Evolutionary conservation across 331 rosid species (phyloP).

Genomic region (Phaseolus coccineus): DNA sequence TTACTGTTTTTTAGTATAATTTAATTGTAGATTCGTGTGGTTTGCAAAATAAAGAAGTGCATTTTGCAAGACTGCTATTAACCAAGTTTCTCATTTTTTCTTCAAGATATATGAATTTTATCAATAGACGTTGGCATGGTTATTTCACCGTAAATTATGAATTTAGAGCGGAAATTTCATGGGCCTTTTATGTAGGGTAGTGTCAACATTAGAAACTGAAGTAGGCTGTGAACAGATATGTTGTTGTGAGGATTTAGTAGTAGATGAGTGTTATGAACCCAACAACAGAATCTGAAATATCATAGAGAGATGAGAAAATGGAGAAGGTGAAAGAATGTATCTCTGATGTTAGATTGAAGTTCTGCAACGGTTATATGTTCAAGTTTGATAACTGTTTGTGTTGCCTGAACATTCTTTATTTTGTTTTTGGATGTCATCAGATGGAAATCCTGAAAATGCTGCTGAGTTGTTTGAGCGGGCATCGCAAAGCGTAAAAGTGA

Average conservation of each 20-base stretch:
- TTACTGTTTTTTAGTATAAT: not conserved
- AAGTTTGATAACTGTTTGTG: slow-evolving; percentile 21
- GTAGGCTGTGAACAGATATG: not conserved
- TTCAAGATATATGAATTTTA: not conserved
- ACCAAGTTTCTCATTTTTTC: not conserved
- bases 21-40: not conserved
- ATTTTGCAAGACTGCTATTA: slow-evolving; percentile 14
- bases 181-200: not conserved
- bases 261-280: slow-evolving; percentile 3
- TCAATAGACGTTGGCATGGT: not conserved
- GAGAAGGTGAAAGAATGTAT: not conserved
- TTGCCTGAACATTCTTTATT: slow-evolving; percentile 35
- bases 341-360: not conserved
- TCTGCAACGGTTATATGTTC: slow-evolving; percentile 22
- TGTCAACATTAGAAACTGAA: slow-evolving; percentile 1
- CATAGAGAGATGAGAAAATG: not conserved
- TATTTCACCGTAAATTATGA: not conserved
- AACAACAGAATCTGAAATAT: not conserved
- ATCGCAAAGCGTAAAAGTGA: slow-evolving; percentile 76
- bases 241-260: not conserved
- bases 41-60: not conserved
- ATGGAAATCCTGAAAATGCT: slow-evolving; percentile 70
- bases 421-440: slow-evolving; percentile 52
- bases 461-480: slow-evolving; percentile 82
- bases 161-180: not conserved